Base-by-base conservation (phyloP, 176 grass and related monocot species). In the Ensete ventricosum region DNA sequence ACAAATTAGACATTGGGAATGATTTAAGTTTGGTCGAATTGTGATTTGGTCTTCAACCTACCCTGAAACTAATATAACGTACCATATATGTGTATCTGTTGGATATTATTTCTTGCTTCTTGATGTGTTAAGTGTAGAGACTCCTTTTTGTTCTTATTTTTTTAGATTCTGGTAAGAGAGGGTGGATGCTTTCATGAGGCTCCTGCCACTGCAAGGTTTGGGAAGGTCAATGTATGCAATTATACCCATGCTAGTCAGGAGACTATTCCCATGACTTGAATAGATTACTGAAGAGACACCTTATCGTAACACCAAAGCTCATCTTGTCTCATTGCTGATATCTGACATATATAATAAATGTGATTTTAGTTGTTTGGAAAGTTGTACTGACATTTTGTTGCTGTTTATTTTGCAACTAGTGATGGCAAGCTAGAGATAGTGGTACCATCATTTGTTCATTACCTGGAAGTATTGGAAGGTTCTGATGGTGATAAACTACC, bases 371-470 rank as follows among this genome's bases (percentile, higher is more conserved):
- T 78, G 71, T 74, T 26, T 67, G 75, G 70, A 26, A 73, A 7
- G 67, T 52, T 59, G 64, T 72, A 73, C 49, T 81, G 53, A 72
- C 51, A 77, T 55, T 25, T 43, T 50, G 64, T 24, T 20, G 55
- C 14, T 34, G n/a, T 73, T 66, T 52, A 43, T 79, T 67, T 82
- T 88, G 55, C 65, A 60, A 17, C 79, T 67, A 96, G 86, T 85
- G 95, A 99, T 52, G 95, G 95, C 54, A 89, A 90, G 58, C 82
- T 99, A 71, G 95, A 99, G 79, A 83, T 99, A 81, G 90, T 99
- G 52, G 95, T 94, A 74, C 90, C 90, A 71, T 87, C 95, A 67
- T 99, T 94, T 85, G 90, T 99, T 70, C 95, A 99, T 88, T 99
- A 94, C 73, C 81, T 99, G 64, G 95, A 99, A 76, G 95, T 99